A percentile compares a stretch with the other conserved stretches of the same genome.
Conservation (phyloP, 805 yeast genomes). For the Candida jianshihensis region DNA sequence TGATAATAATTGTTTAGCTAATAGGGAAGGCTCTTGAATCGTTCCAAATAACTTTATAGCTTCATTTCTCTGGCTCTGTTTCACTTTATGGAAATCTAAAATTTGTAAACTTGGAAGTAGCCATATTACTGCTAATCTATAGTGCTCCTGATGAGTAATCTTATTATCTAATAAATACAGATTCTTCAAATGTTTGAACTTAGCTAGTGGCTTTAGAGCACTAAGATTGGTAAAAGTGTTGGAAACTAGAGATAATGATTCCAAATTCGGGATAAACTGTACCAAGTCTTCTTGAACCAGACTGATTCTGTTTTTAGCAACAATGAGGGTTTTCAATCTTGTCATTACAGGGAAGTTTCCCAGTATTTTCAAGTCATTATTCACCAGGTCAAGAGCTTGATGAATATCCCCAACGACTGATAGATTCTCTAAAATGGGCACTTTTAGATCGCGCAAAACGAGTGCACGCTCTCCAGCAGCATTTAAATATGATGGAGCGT, state of each 20-base stretch:
- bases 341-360: conserved; percentile 39
- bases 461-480: conserved; percentile 36
- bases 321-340: conserved; percentile 44
- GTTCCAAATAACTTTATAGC: conserved; percentile 40
- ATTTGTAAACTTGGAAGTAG: conserved; percentile 54
- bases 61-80: conserved; percentile 40
- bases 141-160: conserved; percentile 40
- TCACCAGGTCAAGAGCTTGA: conserved; percentile 64
- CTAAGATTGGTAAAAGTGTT: conserved; percentile 43
- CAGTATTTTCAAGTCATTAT: conserved; percentile 59
- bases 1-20: conserved; percentile 25
- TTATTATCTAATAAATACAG: conserved; percentile 56
- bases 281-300: conserved; percentile 30
- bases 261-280: conserved; percentile 38
- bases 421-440: conserved; percentile 38
- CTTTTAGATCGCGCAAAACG: conserved; percentile 32
- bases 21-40: conserved; percentile 16
- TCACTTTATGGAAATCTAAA: conserved; percentile 64
- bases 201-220: conserved; percentile 32
- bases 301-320: conserved; percentile 57
- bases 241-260: conserved; percentile 42
- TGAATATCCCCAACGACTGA: conserved; percentile 32
- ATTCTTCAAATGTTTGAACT: conserved; percentile 36
- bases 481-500: conserved; percentile 43
- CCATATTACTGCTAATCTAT: conserved; percentile 55